Evolutionary conservation across 331 rosid genomes (phyloP).

Genomic region (Spiraea crenata): DNA sequence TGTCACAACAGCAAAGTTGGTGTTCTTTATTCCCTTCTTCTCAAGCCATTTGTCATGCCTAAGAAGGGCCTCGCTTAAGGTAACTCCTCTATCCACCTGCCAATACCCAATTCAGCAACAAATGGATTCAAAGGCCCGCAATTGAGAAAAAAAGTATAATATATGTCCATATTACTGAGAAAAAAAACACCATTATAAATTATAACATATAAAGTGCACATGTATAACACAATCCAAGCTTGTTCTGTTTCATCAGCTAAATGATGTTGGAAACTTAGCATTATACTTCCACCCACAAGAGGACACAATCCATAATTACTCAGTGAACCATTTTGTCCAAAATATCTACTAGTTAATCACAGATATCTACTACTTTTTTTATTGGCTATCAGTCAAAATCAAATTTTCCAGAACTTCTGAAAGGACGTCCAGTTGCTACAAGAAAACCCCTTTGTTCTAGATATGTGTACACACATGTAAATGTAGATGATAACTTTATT

Average conservation of each 20-base stretch:
- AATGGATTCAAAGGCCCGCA: slow-evolving; percentile 12
- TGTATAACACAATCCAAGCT: background rate
- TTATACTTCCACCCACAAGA: background rate
- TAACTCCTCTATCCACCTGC: slow-evolving; percentile 92
- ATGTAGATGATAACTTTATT: background rate
- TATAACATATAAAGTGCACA: background rate
- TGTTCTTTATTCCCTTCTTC: slow-evolving; percentile 81
- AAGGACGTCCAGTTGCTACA: no score
- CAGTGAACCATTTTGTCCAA: no score
- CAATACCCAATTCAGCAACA: slow-evolving; percentile 25
- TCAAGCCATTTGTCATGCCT: slow-evolving; percentile 98
- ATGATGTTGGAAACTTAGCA: background rate
- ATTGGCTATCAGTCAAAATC: no score
- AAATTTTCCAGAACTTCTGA: no score
- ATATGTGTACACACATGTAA: background rate
- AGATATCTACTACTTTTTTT: no score
- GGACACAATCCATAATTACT: no score
- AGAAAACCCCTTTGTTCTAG: background rate
- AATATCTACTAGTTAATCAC: no score
- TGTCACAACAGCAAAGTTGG: slow-evolving; percentile 90
- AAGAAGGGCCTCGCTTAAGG: slow-evolving; percentile 81
- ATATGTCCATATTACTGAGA: background rate
- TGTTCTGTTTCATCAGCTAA: background rate
- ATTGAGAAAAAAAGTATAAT: background rate
- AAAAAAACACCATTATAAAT: background rate